Evolutionary conservation across 1,284 basidiomycete species (phyloP).

Genomic region (Xerocomus nothofagi): DNA sequence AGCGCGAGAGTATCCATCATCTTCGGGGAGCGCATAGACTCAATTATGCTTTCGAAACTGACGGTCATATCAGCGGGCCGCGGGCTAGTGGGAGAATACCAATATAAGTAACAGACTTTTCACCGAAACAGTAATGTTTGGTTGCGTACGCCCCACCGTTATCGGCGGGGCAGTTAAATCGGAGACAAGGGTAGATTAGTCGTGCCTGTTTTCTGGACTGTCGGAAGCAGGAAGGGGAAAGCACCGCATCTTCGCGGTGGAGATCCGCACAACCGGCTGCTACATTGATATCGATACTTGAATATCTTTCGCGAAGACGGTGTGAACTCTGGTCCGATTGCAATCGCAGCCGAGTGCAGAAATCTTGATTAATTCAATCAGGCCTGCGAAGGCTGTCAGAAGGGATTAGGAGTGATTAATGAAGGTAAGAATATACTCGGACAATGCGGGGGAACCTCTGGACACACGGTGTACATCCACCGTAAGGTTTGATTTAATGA

Average conservation of each 20-base stretch:
- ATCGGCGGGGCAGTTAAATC: neutral
- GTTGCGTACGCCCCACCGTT: neutral
- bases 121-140: neutral
- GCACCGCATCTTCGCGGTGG: constrained; percentile 1
- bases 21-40: neutral
- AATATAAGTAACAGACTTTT: neutral
- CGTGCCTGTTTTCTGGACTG: constrained; percentile 1
- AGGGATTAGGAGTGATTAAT: constrained; percentile 3
- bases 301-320: constrained; percentile 8
- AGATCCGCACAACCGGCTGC: constrained; percentile 11
- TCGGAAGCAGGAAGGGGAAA: constrained; percentile 12
- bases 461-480: constrained; percentile 8
- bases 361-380: constrained; percentile 4
- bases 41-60: neutral
- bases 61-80: neutral
- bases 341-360: constrained; percentile 1
- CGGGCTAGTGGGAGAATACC: neutral
- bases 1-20: neutral
- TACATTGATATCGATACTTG: neutral
- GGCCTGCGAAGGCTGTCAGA: constrained; percentile 18
- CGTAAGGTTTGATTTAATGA: constrained; percentile 20
- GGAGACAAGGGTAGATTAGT: neutral
- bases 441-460: constrained; percentile 5
- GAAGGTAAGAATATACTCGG: constrained; percentile 15
- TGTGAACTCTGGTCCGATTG: constrained; percentile 3